Evolutionary conservation across 2,329 filamentous ascomycete genomes (phyloP), one percentile per base, ranked within the genome.

Genomic region (Colletotrichum sublineola): DNA sequence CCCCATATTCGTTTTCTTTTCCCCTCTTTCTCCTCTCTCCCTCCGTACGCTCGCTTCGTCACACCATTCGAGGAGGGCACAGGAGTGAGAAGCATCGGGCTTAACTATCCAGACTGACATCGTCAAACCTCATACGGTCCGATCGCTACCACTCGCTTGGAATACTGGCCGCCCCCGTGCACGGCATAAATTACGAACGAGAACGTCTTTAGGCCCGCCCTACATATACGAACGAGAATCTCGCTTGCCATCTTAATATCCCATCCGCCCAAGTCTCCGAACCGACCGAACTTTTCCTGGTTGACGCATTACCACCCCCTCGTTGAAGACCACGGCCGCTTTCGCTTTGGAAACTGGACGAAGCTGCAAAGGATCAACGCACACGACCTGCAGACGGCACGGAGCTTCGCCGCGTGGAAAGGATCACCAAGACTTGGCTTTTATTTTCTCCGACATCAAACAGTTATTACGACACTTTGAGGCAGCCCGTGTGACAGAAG

Each of bases 141-240:
- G 36, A 42, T 44, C n/a, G 31, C 44, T n/a, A 14, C 40, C 46
- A 50, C 42, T 50, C 31, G 18, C 50, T 33, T 52, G 33, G 20
- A 63, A 44, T 38, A 52, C 29, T 29, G 20, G 12, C 12, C 42
- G 15, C 7, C 24, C 18, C 48, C n/a, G 33, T 48, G 15, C 33
- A 52, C 24, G 36, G 33, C 7, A 20, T 55, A 60, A 40, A 53
- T 20, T 20, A 52, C 60, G 60, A 63, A 33, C 33, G 57, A 63
- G 56, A 33, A 57, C 55, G 20, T 52, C 42, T 71, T 62, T 29
- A 15, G 57, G 14, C 20, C 31, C 44, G 46, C 50, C 68, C n/a
- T 11, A 24, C 38, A 31, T 44, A 67, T 61, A 72, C 66, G 66
- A 69, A 72, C 66, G 66, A 69, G n/a, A 69, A 69, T 64, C 60